These are phyloP conservation scores for Leishmania guyanensis DNA, from an alignment of 208 protist species.

Conservation along the genomic window DNA sequence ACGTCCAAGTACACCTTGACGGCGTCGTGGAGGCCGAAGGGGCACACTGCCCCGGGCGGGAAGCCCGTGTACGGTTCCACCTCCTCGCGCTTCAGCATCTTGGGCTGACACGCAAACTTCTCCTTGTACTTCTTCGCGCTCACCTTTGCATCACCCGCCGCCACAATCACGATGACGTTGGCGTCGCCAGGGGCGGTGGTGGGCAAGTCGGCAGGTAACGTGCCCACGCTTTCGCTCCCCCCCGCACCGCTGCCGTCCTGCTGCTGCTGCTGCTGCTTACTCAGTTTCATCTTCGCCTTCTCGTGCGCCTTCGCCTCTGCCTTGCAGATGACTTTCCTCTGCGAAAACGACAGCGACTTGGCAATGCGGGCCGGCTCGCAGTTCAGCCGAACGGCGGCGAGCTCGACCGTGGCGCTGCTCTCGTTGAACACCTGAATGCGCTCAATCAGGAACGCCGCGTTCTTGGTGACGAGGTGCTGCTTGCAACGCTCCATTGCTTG, in stretches of 20 bases:
- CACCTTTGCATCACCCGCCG: constrained; percentile 55
- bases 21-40: constrained; percentile 51
- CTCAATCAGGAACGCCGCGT: constrained; percentile 36
- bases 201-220: not conserved
- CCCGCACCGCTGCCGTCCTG: not conserved
- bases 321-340: constrained; percentile 35
- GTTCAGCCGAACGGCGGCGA: constrained; percentile 44
- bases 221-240: constrained; percentile 17
- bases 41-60: constrained; percentile 60
- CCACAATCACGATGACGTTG: constrained; percentile 46
- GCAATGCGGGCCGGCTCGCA: constrained; percentile 61
- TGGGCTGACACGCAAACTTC: constrained; percentile 43
- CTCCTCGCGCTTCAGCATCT: constrained; percentile 61
- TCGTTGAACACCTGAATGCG: constrained; percentile 51
- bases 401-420: constrained; percentile 58
- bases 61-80: constrained; percentile 55
- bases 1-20: constrained; percentile 72
- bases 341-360: constrained; percentile 55
- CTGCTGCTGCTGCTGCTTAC: constrained; percentile 15
- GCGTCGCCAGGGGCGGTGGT: constrained; percentile 10
- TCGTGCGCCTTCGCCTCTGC: constrained; percentile 33
- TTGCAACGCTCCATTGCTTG: constrained; percentile 38
- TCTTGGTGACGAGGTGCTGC: constrained; percentile 33
- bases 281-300: constrained; percentile 16
- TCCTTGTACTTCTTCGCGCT: constrained; percentile 50